Base-by-base conservation (phyloP, 192 early-diverging fungal genomes). In the Coemansia sp. region DNA sequence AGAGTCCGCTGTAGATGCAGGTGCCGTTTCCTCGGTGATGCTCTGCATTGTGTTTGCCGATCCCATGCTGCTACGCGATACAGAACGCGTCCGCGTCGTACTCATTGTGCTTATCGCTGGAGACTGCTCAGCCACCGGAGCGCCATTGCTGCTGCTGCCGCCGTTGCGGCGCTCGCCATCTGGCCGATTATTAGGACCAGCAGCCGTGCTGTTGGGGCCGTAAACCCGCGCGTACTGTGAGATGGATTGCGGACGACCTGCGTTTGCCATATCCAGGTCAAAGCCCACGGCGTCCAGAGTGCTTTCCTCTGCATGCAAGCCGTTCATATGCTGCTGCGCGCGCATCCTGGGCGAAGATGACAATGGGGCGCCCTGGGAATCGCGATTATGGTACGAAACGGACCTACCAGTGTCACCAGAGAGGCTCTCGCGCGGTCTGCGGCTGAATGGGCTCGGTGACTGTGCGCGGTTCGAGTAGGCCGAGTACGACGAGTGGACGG, bases 21-120 rank as follows among this genome's bases (percentile, higher is more conserved):
- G 23, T 9, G 25, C 48, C 7, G 48, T 5, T 51, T 51, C 48
- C 48, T 65, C 63, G 6, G 29, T 30, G 16, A 57, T 42, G 23
- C 70, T 65, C 45, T 65, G 70, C 63, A 71, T 66, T 12, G 63
- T 30, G 48, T 61, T 58, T 1, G 55, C 67, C 4, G 75, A 77
- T 10, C 71, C 77, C 18, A 60, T 57, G 56, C 71, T 79, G 64
- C 71, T 79, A 15, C 71, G 77, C 5, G 77, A 79, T 16, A 79
- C 31, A 12, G 77, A 73, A 10, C 77, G 71, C 8, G 77, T 73
- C 21, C 67, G 67, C 60, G 66, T 64, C 13, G 68, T 66, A 25
- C 69, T 61, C 29, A 48, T 37, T 37, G 40, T 66, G 40, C 69
- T 61, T 16, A 48, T 29, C 31, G 33, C 69, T 8, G 75, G 60